Evolutionary conservation across 345 rosid species (phyloP).

Genomic region (Cardamine resedifolia): DNA sequence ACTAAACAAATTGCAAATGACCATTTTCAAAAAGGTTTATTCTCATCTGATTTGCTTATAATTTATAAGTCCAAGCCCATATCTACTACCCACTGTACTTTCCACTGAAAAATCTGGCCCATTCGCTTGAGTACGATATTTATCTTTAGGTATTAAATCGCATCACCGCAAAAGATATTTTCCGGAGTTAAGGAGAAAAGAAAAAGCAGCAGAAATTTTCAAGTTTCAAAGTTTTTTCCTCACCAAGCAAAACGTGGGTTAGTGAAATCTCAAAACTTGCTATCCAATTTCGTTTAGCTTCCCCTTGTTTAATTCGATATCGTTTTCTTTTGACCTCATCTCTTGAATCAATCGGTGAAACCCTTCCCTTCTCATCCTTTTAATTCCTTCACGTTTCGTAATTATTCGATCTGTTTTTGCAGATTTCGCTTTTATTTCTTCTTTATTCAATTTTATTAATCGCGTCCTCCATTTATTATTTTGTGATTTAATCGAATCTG

Average conservation of each 20-base stretch:
- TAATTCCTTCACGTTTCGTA: neutral
- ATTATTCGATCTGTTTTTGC: conserved; percentile 14
- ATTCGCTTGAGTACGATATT: conserved; percentile 4
- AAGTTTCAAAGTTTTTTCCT: conserved; percentile 23
- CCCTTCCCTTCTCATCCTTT: neutral
- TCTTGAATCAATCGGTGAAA: neutral
- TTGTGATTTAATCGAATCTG: neutral
- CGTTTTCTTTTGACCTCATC: neutral
- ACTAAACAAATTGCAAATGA: neutral
- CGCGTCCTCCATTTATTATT: neutral
- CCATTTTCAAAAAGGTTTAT: neutral
- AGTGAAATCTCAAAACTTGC: conserved; percentile 31
- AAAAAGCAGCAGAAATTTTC: conserved; percentile 6
- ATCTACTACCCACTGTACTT: neutral
- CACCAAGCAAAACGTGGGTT: conserved; percentile 29
- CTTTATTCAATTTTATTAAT: neutral
- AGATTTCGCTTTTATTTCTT: conserved; percentile 1
- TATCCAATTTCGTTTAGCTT: conserved; percentile 1
- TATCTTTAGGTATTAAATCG: conserved; percentile 30
- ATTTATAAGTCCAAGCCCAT: conserved; percentile 13
- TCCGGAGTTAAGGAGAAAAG: neutral
- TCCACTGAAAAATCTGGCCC: neutral
- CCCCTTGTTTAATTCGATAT: neutral
- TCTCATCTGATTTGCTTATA: neutral
- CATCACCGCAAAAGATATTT: conserved; percentile 31